A percentile compares a stretch with the other conserved stretches of the same genome.
Evolutionary conservation across 257 asterid genomes (phyloP).

Genomic region (Nicotiana knightiana): DNA sequence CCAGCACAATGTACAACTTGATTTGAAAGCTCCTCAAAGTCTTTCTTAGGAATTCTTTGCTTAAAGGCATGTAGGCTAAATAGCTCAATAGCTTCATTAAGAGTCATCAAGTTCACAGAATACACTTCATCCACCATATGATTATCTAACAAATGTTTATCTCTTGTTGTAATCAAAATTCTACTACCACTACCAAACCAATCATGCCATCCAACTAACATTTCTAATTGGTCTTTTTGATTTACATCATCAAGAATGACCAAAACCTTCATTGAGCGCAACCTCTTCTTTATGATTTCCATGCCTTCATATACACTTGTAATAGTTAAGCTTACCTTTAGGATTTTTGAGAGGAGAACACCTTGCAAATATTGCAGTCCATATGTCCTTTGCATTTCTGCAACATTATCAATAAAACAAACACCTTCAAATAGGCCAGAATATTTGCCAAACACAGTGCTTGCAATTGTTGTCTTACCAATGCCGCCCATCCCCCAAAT

Average conservation of each 20-base stretch:
- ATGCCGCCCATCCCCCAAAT: constrained; percentile 19
- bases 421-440: constrained; percentile 8
- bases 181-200: constrained; percentile 21
- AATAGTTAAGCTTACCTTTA: background rate
- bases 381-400: background rate
- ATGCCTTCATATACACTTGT: constrained; percentile 8
- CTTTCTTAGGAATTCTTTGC: background rate
- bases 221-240: constrained; percentile 3
- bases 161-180: constrained; percentile 16
- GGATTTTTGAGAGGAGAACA: constrained; percentile 8
- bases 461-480: constrained; percentile 21
- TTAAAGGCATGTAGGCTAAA: constrained; percentile 13
- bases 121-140: constrained; percentile 3
- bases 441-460: background rate
- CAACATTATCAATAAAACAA: constrained; percentile 13
- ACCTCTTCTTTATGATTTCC: background rate
- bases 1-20: background rate
- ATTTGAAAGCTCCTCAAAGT: background rate
- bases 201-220: background rate
- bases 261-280: background rate
- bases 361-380: constrained; percentile 10
- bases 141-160: background rate
- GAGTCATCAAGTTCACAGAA: background rate
- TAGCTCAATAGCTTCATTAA: constrained; percentile 11
- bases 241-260: constrained; percentile 18